Conservation (phyloP, 257 asterid genomes). For the Gentiana straminea region DNA sequence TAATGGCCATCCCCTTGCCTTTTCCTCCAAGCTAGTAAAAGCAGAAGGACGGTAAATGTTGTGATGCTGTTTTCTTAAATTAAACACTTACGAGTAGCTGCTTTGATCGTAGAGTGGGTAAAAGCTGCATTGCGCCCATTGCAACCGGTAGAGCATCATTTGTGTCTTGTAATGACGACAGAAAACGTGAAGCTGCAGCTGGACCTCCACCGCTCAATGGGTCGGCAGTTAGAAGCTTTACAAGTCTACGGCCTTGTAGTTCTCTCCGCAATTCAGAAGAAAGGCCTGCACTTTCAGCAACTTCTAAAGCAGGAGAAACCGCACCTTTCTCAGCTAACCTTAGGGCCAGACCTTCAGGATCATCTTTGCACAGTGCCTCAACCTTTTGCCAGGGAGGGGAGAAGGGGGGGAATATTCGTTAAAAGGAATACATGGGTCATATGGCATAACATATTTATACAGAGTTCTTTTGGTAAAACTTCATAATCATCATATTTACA, state of each 20-base stretch:
- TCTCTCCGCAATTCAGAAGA: conserved; percentile 91
- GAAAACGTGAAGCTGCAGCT: conserved; percentile 98
- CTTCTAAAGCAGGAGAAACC: conserved; percentile 90
- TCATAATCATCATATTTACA: no score
- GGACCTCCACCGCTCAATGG: conserved; percentile 98
- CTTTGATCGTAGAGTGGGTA: conserved; percentile 91
- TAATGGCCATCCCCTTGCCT: neutral
- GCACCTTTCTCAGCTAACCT: conserved; percentile 96
- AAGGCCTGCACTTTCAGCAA: conserved; percentile 92
- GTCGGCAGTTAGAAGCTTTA: conserved; percentile 92
- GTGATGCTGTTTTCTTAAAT: conserved; percentile 7
- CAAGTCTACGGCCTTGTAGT: conserved; percentile 98
- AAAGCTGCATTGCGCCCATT: conserved; percentile 97
- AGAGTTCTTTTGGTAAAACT: no score
- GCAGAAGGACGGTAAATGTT: neutral
- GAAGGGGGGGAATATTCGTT: no score
- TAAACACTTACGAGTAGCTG: conserved; percentile 84
- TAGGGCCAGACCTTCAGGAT: conserved; percentile 97
- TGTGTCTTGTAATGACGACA: conserved; percentile 78
- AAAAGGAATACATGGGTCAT: no score
- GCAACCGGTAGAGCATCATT: conserved; percentile 98
- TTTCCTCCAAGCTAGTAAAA: neutral
- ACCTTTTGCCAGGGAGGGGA: conserved; percentile 33
- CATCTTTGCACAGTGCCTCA: conserved; percentile 85
- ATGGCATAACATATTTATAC: no score